A percentile compares a stretch with the other conserved stretches of the same genome.
phyloP scores from a whole-genome alignment of 129 eudicot species.

The Flaveria bidentis region DNA sequence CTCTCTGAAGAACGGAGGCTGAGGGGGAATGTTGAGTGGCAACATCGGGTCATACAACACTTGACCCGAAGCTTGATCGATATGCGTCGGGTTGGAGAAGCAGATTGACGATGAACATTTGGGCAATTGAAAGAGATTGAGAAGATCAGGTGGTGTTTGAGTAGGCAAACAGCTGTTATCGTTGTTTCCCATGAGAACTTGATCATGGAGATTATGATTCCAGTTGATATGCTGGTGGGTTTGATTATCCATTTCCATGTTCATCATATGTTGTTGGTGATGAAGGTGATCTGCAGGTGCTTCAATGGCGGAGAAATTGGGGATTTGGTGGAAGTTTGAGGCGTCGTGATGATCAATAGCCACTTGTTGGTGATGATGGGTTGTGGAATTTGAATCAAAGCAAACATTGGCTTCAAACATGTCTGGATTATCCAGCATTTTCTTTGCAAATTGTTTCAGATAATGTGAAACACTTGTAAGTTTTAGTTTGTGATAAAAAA shows the following conservation, averaged over 20 bases:
- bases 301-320: constrained; percentile 44
- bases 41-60: constrained; percentile 54
- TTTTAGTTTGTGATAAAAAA: background rate
- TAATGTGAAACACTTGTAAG: background rate
- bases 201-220: constrained; percentile 27
- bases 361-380: constrained; percentile 16
- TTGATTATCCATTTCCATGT: constrained; percentile 43
- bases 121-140: constrained; percentile 61
- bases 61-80: constrained; percentile 35
- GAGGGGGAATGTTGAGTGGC: constrained; percentile 66
- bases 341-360: constrained; percentile 28
- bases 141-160: constrained; percentile 56
- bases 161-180: too few species aligned
- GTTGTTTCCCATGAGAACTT: constrained; percentile 12
- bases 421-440: constrained; percentile 42
- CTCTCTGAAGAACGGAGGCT: constrained; percentile 72
- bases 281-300: constrained; percentile 36
- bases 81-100: constrained; percentile 42
- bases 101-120: constrained; percentile 53
- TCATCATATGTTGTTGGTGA: constrained; percentile 33
- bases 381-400: constrained; percentile 47
- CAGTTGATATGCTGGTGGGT: constrained; percentile 34
- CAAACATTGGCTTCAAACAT: constrained; percentile 45
- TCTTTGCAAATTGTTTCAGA: background rate
- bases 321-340: constrained; percentile 37